phyloP scores from a whole-genome alignment of 179 eudicot genomes.

The Dionaea muscipula region DNA sequence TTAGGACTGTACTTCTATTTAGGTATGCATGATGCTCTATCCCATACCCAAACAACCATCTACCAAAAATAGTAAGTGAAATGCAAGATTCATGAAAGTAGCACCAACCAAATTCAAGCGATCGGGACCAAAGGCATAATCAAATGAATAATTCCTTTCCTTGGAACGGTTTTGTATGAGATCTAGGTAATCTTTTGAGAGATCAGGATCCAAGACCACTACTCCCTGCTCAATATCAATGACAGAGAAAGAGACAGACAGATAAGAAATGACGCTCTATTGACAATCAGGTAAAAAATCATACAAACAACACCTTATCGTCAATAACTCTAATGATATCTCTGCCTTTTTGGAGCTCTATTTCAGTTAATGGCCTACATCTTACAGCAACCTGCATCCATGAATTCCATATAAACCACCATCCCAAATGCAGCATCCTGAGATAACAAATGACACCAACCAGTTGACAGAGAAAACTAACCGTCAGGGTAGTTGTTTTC shows the following conservation, averaged over 20 bases:
- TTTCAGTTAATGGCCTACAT: conserved; percentile 50
- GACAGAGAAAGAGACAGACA: background rate
- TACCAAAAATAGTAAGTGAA: background rate
- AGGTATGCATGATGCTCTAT: no score
- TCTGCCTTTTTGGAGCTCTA: conserved; percentile 39
- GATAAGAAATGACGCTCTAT: background rate
- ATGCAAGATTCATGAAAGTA: conserved; percentile 5
- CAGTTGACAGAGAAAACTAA: conserved; percentile 8
- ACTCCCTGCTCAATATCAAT: conserved; percentile 35
- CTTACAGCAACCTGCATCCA: conserved; percentile 58
- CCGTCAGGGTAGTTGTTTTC: conserved; percentile 44
- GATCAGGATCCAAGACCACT: conserved; percentile 62
- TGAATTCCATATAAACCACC: conserved; percentile 5
- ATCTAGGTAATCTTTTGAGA: conserved; percentile 63
- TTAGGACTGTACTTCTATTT: no score
- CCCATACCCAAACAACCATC: no score
- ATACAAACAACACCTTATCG: conserved; percentile 31
- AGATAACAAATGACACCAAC: no score
- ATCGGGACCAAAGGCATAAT: conserved; percentile 63
- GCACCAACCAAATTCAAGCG: conserved; percentile 45
- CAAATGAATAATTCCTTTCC: conserved; percentile 52
- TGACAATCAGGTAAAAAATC: no score
- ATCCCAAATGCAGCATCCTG: background rate
- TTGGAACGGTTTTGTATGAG: conserved; percentile 59
- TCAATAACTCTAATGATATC: conserved; percentile 45